Base-by-base conservation (phyloP, 148 eudicot species). In the Amaranthus hypochondriacus region DNA sequence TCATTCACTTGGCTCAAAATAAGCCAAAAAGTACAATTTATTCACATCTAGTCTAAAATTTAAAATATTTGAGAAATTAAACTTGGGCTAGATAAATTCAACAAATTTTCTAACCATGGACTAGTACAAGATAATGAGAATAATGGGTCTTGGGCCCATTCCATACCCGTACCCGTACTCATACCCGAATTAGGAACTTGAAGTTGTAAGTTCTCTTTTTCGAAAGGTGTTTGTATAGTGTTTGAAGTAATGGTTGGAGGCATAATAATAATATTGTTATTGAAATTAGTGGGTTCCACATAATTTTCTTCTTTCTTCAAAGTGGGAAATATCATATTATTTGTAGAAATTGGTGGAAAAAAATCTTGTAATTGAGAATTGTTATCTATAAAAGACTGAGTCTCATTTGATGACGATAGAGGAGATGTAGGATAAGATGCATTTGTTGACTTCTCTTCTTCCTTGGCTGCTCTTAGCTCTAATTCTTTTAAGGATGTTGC, bases 401-500 rank as follows among this genome's bases (percentile, higher is more conserved):
- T 62, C 59, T 85, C 74, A 69, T 77, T 62, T 82, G 89, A 82
- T 50, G 78, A 79, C 18, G 86, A 78, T n/a, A 78, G 8, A 4
- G 89, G 85, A 13, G 89, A 86, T 62, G 87, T 55, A 13, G 89
- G 75, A 66, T 77, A 80, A n/a, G 76, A 70, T 9, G 21, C 18
- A 52, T 48, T 55, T 53, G 10, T 7, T 57, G 81, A 62, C 42
- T 76, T 83, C 21, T 75, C 78, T 59, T 81, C 92, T 78, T 90
- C 96, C 79, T 80, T 79, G 71, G 91, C 87, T 62, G 93, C 97
- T 85, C 90, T 86, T 67, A 85, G 87, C 75, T 94, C 98, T 78
- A 94, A 76, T 62, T 84, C 92, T 69, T 88, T 94, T 79, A 91
- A 57, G 5, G 98, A 89, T 11, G 96, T 94, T 58, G 98, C 98